phyloP scores from a whole-genome alignment of 768 basidiomycete species.

The Suillus bovinus region DNA sequence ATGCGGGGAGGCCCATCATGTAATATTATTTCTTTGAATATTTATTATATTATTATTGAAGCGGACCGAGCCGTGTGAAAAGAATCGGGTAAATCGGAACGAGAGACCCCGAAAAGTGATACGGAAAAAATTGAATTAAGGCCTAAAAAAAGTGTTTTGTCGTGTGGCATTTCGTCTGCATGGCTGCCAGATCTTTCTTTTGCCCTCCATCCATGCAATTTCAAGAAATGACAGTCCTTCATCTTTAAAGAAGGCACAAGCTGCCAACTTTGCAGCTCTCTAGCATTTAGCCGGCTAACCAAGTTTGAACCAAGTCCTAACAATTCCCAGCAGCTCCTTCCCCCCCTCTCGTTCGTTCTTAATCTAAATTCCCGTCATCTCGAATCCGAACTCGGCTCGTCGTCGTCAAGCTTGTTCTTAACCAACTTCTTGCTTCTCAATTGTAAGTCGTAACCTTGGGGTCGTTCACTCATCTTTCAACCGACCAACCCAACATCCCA shows the following conservation, averaged over 20 bases:
- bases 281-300: not conserved
- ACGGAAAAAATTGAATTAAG: not conserved
- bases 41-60: not conserved
- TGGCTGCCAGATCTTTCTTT: constrained; percentile 6
- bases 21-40: not conserved
- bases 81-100: constrained; percentile 2
- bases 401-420: not conserved
- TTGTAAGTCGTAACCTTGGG: not conserved
- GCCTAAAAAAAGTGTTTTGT: not conserved
- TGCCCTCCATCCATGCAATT: constrained; percentile 5
- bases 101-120: constrained; percentile 1
- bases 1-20: constrained; percentile 9
- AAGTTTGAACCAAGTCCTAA: not conserved
- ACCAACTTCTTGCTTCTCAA: not conserved
- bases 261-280: not conserved
- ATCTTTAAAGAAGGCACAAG: constrained; percentile 1
- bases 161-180: not conserved
- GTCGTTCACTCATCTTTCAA: not conserved
- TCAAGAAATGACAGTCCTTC: not conserved
- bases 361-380: not conserved
- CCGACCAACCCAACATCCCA: not conserved
- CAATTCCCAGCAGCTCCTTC: not conserved
- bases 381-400: not conserved
- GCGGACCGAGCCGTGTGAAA: constrained; percentile 1
- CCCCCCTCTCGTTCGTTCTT: not conserved